A percentile compares a stretch with the other conserved stretches of the same genome.
Conservation (phyloP, 2,329 filamentous ascomycete species). For the Cytospora leucostoma region DNA sequence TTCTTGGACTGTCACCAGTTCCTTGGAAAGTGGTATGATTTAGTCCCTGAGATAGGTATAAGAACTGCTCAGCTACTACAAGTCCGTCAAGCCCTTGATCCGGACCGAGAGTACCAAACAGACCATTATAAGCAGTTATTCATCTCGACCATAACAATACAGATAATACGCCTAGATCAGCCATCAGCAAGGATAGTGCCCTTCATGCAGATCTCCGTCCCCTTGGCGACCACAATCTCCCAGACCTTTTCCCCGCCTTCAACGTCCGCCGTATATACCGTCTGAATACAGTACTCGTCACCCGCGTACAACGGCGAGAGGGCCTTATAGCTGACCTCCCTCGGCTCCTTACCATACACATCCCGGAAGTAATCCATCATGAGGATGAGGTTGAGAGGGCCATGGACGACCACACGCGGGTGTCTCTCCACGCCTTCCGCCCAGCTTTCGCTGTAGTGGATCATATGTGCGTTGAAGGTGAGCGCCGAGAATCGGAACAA, state of each 20-base stretch:
- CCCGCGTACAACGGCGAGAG: slow-evolving; percentile 70
- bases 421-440: slow-evolving; percentile 68
- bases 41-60: too few species aligned
- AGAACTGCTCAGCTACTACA: too few species aligned
- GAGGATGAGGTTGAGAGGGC: slow-evolving; percentile 73
- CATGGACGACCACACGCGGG: slow-evolving; percentile 73
- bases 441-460: slow-evolving; percentile 76
- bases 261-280: slow-evolving; percentile 43
- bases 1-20: too few species aligned
- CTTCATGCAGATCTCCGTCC: slow-evolving; percentile 41
- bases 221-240: slow-evolving; percentile 51
- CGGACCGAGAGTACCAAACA: too few species aligned
- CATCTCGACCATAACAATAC: too few species aligned
- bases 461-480: slow-evolving; percentile 84
- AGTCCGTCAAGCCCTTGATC: too few species aligned
- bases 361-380: slow-evolving; percentile 70
- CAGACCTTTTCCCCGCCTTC: slow-evolving; percentile 37
- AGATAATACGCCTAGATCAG: not conserved
- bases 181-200: slow-evolving; percentile 33
- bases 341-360: slow-evolving; percentile 43
- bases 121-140: too few species aligned
- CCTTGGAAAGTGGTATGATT: too few species aligned
- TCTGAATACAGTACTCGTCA: slow-evolving; percentile 64
- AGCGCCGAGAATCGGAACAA: slow-evolving; percentile 83
- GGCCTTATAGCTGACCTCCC: slow-evolving; percentile 65